phyloP scores from a whole-genome alignment of 805 yeast genomes.

The Wickerhamomyces tratensis region DNA sequence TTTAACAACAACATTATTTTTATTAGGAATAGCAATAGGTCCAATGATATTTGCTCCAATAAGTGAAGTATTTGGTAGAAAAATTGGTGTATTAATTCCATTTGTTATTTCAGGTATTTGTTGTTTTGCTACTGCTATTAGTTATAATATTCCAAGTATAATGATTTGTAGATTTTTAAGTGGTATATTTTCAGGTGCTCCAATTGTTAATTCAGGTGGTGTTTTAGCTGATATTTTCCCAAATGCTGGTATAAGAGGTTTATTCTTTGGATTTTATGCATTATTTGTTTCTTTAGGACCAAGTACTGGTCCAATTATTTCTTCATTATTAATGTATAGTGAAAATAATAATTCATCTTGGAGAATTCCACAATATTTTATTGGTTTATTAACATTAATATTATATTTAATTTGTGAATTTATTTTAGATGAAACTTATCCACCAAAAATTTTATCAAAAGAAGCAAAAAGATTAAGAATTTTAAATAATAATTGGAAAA shows the following conservation, averaged over 20 bases:
- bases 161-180: slow-evolving; percentile 46
- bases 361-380: slow-evolving; percentile 49
- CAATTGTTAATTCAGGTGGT: slow-evolving; percentile 52
- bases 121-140: slow-evolving; percentile 40
- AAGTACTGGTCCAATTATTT: slow-evolving; percentile 36
- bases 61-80: slow-evolving; percentile 32
- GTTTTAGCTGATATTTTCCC: slow-evolving; percentile 39
- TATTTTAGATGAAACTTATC: slow-evolving; percentile 12
- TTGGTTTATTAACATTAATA: slow-evolving; percentile 31
- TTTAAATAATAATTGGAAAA: slow-evolving; percentile 2
- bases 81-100: slow-evolving; percentile 33
- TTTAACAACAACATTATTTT: slow-evolving; percentile 47
- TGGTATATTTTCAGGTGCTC: slow-evolving; percentile 52
- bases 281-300: slow-evolving; percentile 36
- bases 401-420: slow-evolving; percentile 28
- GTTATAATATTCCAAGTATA: slow-evolving; percentile 39
- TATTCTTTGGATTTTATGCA: slow-evolving; percentile 38
- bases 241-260: slow-evolving; percentile 38
- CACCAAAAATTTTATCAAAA: slow-evolving; percentile 6
- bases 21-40: slow-evolving; percentile 63
- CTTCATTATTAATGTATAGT: slow-evolving; percentile 35
- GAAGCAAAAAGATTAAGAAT: slow-evolving; percentile 7
- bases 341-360: slow-evolving; percentile 32
- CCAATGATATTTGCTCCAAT: slow-evolving; percentile 49
- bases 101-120: slow-evolving; percentile 29